Conservation (phyloP, 768 basidiomycete genomes). For the Mycena rosella region DNA sequence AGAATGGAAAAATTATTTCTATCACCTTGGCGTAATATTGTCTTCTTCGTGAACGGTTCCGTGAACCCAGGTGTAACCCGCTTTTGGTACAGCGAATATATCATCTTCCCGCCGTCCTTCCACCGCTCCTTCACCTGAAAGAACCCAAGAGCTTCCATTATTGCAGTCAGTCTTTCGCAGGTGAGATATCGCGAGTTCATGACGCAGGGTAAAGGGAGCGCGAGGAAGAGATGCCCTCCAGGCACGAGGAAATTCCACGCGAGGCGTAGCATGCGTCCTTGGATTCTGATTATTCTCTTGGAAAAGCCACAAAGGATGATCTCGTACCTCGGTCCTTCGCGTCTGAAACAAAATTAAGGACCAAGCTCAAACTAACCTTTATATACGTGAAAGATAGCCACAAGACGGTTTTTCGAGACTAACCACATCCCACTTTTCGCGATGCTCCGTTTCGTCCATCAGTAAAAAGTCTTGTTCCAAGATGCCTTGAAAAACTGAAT, state of each 20-base stretch:
- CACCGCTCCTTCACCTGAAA: constrained; percentile 67
- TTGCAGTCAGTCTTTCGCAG: constrained; percentile 62
- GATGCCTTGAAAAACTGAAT: constrained; percentile 55
- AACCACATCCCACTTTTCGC: constrained; percentile 78
- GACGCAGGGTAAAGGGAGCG: constrained; percentile 89
- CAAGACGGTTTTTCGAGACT: too few relatives aligned
- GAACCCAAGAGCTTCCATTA: constrained; percentile 79
- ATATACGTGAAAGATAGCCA: too few relatives aligned
- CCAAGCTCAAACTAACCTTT: constrained; percentile 91
- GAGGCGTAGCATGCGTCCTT: constrained; percentile 79
- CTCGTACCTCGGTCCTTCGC: constrained; percentile 78
- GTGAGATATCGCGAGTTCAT: constrained; percentile 88
- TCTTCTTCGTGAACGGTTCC: constrained; percentile 64
- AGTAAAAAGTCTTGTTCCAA: constrained; percentile 88
- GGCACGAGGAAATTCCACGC: constrained; percentile 67
- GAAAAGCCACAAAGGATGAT: background rate
- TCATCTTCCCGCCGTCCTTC: constrained; percentile 85
- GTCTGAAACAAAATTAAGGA: constrained; percentile 89
- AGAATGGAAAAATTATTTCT: constrained; percentile 86
- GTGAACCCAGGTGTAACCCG: constrained; percentile 24
- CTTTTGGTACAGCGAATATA: constrained; percentile 86
- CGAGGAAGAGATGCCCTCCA: constrained; percentile 77
- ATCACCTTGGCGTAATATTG: constrained; percentile 70
- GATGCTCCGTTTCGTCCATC: constrained; percentile 64
- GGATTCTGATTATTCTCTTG: constrained; percentile 6